A percentile compares a stretch with the other conserved stretches of the same genome.
Evolutionary conservation across 2,329 filamentous ascomycete genomes (phyloP).

Genomic region (Nothomitra cinnamomea): DNA sequence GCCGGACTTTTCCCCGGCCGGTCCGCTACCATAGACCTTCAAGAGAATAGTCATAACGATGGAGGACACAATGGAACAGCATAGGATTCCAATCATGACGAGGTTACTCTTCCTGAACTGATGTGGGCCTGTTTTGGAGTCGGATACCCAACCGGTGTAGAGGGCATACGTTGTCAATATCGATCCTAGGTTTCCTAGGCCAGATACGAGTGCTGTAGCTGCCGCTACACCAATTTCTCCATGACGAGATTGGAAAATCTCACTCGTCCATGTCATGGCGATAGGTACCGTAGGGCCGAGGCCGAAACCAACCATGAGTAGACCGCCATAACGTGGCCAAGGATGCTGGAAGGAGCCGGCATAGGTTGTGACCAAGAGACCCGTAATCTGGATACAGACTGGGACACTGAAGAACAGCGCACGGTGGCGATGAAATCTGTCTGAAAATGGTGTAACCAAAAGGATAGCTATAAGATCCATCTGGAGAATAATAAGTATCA

Average conservation of each 20-base stretch:
- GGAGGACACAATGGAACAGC: slow-evolving; percentile 57
- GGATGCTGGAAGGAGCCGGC: slow-evolving; percentile 41
- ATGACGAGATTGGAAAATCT: slow-evolving; percentile 78
- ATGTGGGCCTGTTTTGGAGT: slow-evolving; percentile 47
- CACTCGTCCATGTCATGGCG: slow-evolving; percentile 84
- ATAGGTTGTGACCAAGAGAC: slow-evolving; percentile 64
- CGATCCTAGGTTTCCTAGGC: slow-evolving; percentile 71
- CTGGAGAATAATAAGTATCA: slow-evolving; percentile 21
- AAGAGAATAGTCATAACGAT: slow-evolving; percentile 51
- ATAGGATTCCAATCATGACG: slow-evolving; percentile 74
- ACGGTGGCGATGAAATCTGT: slow-evolving; percentile 68
- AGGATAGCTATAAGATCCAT: slow-evolving; percentile 83
- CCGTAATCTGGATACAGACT: slow-evolving; percentile 62
- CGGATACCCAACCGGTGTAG: slow-evolving; percentile 72
- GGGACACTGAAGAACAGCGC: slow-evolving; percentile 67
- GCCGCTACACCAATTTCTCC: slow-evolving; percentile 83
- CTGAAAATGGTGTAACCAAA: slow-evolving; percentile 67
- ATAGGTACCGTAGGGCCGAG: slow-evolving; percentile 82
- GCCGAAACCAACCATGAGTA: slow-evolving; percentile 70
- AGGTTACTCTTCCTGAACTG: slow-evolving; percentile 73
- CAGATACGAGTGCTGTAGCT: slow-evolving; percentile 70
- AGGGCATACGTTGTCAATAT: slow-evolving; percentile 79
- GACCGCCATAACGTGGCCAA: slow-evolving; percentile 74
- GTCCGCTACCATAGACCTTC: slow-evolving; percentile 33
- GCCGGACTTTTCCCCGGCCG: slow-evolving; percentile 29